Evolutionary conservation across 805 yeast species (phyloP).

Genomic region (Metschnikowia colocasiae): DNA sequence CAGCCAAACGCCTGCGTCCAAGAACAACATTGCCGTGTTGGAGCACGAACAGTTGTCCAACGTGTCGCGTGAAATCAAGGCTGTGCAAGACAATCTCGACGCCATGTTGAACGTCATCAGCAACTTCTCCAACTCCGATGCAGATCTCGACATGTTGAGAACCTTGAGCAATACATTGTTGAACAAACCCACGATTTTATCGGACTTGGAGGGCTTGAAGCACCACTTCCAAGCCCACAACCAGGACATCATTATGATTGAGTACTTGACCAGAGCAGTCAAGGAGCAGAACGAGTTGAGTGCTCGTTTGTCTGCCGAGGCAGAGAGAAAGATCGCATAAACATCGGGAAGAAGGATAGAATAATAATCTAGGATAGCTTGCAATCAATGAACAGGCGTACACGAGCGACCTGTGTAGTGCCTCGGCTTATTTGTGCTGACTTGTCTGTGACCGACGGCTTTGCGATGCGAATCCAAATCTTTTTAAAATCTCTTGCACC

Average conservation of each 20-base stretch:
- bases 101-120: slow-evolving; percentile 47
- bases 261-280: slow-evolving; percentile 76
- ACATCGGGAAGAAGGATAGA: slow-evolving; percentile 3
- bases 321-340: slow-evolving; percentile 20
- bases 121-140: slow-evolving; percentile 36
- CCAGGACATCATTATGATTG: slow-evolving; percentile 78
- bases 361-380: slow-evolving; percentile 4
- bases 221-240: slow-evolving; percentile 64
- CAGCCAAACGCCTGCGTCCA: slow-evolving; percentile 30
- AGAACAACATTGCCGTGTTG: slow-evolving; percentile 24
- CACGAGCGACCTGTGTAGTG: background rate
- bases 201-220: slow-evolving; percentile 51
- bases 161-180: slow-evolving; percentile 56
- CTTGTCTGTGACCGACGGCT: background rate
- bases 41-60: slow-evolving; percentile 38
- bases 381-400: slow-evolving; percentile 3
- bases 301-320: slow-evolving; percentile 60
- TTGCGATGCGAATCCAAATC: background rate
- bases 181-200: slow-evolving; percentile 47
- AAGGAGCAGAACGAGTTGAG: slow-evolving; percentile 81
- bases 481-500: background rate
- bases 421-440: background rate
- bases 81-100: slow-evolving; percentile 47
- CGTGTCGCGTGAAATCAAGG: slow-evolving; percentile 43
- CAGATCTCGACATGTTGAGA: slow-evolving; percentile 61